phyloP scores from a whole-genome alignment of 768 basidiomycete genomes.

The Mycena polygramma region DNA sequence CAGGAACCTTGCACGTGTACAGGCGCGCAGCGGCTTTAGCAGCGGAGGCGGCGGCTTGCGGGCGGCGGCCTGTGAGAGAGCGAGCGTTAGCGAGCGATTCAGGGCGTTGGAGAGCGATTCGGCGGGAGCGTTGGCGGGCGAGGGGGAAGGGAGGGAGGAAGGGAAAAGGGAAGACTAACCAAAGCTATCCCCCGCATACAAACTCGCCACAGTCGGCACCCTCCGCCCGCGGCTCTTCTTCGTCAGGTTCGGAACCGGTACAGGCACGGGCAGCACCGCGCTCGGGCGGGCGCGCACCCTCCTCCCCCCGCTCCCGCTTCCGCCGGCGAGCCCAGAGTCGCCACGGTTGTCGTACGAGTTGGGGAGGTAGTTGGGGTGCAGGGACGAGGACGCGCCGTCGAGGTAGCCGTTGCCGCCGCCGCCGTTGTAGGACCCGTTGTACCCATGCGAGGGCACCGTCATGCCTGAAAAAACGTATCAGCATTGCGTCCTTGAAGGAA shows the following conservation, averaged over 20 bases:
- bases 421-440: too few relatives aligned
- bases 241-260: conserved; percentile 61
- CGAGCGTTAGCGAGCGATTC: too few relatives aligned
- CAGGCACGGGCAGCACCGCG: conserved; percentile 55
- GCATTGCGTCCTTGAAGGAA: too few relatives aligned
- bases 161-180: not conserved
- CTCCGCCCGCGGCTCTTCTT: conserved; percentile 63
- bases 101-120: too few relatives aligned
- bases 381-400: not conserved
- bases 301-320: not conserved
- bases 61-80: too few relatives aligned
- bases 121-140: too few relatives aligned
- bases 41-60: too few relatives aligned
- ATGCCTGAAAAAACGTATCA: too few relatives aligned
- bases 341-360: not conserved
- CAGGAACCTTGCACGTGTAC: conserved; percentile 76
- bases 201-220: conserved; percentile 56
- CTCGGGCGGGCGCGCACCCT: conserved; percentile 37
- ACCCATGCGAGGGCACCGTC: too few relatives aligned
- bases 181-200: conserved; percentile 24
- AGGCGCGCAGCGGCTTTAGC: not conserved
- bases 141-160: not conserved
- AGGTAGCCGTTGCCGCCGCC: too few relatives aligned
- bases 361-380: not conserved
- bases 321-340: too few relatives aligned